These are phyloP conservation scores for Olyra latifolia DNA, from an alignment of 176 grass and related monocot species.

Conservation along the genomic window DNA sequence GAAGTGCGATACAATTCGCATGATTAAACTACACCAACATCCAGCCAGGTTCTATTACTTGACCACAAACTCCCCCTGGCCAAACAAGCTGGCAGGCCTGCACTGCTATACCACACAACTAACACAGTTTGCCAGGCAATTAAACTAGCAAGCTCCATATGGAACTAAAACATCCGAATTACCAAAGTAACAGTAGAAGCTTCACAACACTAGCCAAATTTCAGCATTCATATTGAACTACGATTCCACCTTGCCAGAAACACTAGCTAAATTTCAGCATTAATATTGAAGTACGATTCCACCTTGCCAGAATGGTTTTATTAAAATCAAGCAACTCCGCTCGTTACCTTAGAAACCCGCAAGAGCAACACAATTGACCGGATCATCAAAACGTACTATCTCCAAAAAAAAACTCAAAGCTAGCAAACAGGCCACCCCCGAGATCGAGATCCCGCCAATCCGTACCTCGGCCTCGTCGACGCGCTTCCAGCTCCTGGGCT, in stretches of 20 bases:
- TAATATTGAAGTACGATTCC: not conserved
- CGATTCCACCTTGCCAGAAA: not conserved
- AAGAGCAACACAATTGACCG: not conserved
- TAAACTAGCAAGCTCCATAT: not conserved
- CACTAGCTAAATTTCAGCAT: slow-evolving; percentile 10
- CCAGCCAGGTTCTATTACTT: not conserved
- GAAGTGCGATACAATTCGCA: not conserved
- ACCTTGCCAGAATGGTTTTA: not conserved
- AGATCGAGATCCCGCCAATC: slow-evolving; percentile 45
- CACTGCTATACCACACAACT: not conserved
- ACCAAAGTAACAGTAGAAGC: not conserved
- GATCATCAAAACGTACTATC: not conserved
- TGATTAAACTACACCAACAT: slow-evolving; percentile 5
- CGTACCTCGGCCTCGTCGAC: slow-evolving; percentile 97
- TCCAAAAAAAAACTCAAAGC: not conserved
- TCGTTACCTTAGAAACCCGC: not conserved
- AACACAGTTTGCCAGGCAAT: not conserved
- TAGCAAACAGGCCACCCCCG: not conserved
- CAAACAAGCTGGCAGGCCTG: slow-evolving; percentile 1
- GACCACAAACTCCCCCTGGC: not conserved
- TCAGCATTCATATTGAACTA: not conserved
- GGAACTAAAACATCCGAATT: slow-evolving; percentile 1
- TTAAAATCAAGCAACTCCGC: not conserved
- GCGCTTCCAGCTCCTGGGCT: slow-evolving; percentile 97
- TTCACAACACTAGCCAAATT: slow-evolving; percentile 12